Evolutionary conservation across 2,329 filamentous ascomycete genomes (phyloP).

Genomic region (Thelonectria discophora): DNA sequence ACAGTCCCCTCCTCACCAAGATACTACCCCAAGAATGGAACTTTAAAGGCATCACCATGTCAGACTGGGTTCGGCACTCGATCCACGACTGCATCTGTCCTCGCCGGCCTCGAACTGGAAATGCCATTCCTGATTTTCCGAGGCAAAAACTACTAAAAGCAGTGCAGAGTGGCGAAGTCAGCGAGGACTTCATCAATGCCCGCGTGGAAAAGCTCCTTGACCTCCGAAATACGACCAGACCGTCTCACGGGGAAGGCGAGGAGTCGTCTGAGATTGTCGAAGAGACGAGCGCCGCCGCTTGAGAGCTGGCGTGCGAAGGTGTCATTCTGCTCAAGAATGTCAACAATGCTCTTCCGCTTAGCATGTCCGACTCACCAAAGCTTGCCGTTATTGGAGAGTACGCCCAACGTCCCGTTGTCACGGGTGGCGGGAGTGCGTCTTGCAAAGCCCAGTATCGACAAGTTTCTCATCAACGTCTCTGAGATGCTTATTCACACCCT

Average conservation of each 20-base stretch:
- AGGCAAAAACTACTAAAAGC: constrained; percentile 19
- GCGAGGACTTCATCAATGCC: constrained; percentile 13
- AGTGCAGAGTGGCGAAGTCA: background rate
- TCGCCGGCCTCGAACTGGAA: constrained; percentile 29
- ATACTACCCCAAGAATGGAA: constrained; percentile 29
- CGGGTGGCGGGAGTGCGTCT: constrained; percentile 31
- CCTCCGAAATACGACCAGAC: constrained; percentile 19
- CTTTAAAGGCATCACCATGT: constrained; percentile 28
- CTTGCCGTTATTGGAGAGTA: constrained; percentile 29
- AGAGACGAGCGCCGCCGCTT: constrained; percentile 26
- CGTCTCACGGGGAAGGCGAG: background rate
- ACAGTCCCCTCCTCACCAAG: background rate
- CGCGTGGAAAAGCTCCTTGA: constrained; percentile 9
- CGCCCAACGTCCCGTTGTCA: constrained; percentile 18
- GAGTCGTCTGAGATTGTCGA: constrained; percentile 25
- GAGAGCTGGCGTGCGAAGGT: constrained; percentile 13
- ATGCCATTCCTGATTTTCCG: constrained; percentile 31
- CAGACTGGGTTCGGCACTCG: constrained; percentile 36
- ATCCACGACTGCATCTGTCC: constrained; percentile 6
- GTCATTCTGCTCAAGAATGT: constrained; percentile 32
- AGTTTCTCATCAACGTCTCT: constrained; percentile 14
- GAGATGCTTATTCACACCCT: background rate
- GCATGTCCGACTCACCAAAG: background rate
- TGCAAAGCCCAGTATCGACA: constrained; percentile 28
- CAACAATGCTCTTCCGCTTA: constrained; percentile 10